A percentile compares a stretch with the other conserved stretches of the same genome.
These are phyloP conservation scores for Vigna trinervia DNA, from an alignment of 306 rosid species.

Conservation along the genomic window DNA sequence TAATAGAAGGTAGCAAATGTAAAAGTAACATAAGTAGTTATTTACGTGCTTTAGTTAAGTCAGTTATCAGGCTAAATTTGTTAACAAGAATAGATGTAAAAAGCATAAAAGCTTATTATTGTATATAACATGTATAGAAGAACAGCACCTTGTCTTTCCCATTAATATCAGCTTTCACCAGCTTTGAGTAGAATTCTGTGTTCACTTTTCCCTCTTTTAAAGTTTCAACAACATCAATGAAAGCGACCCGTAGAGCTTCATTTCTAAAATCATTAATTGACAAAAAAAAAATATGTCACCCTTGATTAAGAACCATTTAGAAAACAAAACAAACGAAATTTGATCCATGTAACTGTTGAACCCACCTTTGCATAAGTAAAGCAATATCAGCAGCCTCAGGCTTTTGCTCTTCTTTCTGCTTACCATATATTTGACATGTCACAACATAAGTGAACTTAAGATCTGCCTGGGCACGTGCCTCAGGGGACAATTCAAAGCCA, in stretches of 20 bases:
- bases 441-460: constrained; percentile 93
- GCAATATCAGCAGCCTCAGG: constrained; percentile 97
- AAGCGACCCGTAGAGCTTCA: constrained; percentile 98
- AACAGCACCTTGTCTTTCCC: constrained; percentile 86
- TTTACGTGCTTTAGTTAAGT: neutral
- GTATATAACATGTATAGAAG: constrained; percentile 33
- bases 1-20: neutral
- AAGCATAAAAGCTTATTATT: neutral
- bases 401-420: constrained; percentile 89
- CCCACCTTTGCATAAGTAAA: constrained; percentile 90
- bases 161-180: constrained; percentile 89
- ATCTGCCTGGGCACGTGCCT: constrained; percentile 91
- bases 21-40: neutral
- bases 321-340: constrained; percentile 9
- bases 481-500: constrained; percentile 82
- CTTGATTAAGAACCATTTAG: constrained; percentile 16
- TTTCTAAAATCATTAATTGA: constrained; percentile 56
- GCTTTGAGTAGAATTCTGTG: constrained; percentile 85
- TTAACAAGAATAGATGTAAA: neutral
- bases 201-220: constrained; percentile 71
- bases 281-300: constrained; percentile 35
- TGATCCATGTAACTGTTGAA: constrained; percentile 25
- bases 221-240: constrained; percentile 85
- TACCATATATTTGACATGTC: constrained; percentile 95
- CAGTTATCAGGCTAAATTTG: neutral